Evolutionary conservation across 176 grass and related monocot species (phyloP).

Genomic region (Aegilops tauschii): DNA sequence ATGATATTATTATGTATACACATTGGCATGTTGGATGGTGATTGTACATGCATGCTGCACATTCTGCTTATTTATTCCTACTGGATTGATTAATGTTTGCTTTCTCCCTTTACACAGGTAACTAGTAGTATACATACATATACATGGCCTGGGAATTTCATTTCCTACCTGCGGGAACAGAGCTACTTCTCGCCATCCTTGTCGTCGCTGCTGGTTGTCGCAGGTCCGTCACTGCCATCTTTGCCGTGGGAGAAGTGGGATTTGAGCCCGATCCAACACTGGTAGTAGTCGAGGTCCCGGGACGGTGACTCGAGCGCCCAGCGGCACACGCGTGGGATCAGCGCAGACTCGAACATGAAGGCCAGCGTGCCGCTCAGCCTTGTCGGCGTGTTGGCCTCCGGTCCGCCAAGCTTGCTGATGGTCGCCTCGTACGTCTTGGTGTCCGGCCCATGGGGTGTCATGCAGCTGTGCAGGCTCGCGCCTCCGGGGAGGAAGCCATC

Average conservation of each 20-base stretch:
- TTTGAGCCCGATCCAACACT: slow-evolving; percentile 83
- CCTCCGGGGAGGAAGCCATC: slow-evolving; percentile 91
- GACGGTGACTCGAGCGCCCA: slow-evolving; percentile 73
- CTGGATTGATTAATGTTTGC: not conserved
- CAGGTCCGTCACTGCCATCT: not conserved
- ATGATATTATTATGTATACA: too few relatives aligned
- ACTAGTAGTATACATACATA: not conserved
- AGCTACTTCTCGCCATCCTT: slow-evolving; percentile 13
- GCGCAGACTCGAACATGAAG: slow-evolving; percentile 88
- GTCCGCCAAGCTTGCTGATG: slow-evolving; percentile 21
- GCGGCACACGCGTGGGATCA: slow-evolving; percentile 74
- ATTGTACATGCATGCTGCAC: not conserved
- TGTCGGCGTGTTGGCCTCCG: slow-evolving; percentile 38
- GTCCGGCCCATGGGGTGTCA: slow-evolving; percentile 97
- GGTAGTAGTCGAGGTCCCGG: slow-evolving; percentile 74
- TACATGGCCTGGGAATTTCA: not conserved
- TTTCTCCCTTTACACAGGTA: not conserved
- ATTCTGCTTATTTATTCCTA: not conserved
- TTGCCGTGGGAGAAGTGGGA: slow-evolving; percentile 55
- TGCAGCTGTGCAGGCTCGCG: slow-evolving; percentile 92
- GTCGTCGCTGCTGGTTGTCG: not conserved
- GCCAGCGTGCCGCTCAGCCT: slow-evolving; percentile 65
- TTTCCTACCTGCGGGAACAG: not conserved
- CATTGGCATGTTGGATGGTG: not conserved
- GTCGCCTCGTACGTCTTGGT: slow-evolving; percentile 84